phyloP scores from a whole-genome alignment of 352 stramenopile genomes.

The Elongisporangium anandrum region DNA sequence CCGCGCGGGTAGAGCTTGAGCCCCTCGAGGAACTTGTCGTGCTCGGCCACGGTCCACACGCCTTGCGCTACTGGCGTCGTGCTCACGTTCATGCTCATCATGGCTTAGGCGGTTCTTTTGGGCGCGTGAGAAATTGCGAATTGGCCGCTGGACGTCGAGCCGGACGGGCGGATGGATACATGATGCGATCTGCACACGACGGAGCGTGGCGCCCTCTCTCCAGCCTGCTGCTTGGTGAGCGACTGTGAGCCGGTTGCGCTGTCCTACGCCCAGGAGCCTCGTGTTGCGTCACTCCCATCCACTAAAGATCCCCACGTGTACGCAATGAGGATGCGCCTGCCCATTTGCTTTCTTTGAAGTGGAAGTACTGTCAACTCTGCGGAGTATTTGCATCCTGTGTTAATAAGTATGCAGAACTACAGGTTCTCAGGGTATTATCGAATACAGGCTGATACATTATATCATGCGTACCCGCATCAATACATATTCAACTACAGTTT shows the following conservation, averaged over 20 bases:
- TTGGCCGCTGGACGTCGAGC: neutral
- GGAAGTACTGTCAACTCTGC: no score
- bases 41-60: conserved; percentile 53
- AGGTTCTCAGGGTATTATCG: no score
- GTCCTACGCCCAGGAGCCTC: neutral
- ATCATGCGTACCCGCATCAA: no score
- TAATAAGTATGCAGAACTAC: no score
- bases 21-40: conserved; percentile 51
- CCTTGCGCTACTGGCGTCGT: neutral
- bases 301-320: no score
- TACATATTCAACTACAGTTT: no score
- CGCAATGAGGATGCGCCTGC: no score
- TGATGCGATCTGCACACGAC: neutral
- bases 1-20: conserved; percentile 47
- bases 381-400: no score
- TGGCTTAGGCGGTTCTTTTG: neutral
- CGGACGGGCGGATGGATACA: neutral
- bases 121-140: neutral
- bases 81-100: neutral
- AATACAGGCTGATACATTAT: no score
- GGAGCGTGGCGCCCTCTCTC: neutral
- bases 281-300: no score
- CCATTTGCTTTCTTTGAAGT: no score
- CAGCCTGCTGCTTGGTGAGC: neutral
- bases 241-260: neutral